Conservation (phyloP, 345 rosid genomes). For the Erysimum cheiranthoides region DNA sequence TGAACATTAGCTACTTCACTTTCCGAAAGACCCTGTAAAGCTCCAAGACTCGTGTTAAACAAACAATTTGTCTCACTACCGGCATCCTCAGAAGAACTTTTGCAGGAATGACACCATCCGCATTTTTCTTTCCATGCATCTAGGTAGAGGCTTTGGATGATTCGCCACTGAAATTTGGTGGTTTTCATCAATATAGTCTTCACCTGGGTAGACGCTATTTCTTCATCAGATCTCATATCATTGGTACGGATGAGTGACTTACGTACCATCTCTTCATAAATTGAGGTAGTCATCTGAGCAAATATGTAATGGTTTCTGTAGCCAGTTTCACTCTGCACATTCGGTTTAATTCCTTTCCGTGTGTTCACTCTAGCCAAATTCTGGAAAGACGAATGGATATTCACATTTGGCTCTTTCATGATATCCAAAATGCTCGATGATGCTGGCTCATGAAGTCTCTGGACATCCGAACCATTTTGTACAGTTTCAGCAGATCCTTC, state of each 20-base stretch:
- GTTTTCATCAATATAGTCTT: constrained; percentile 74
- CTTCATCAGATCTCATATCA: constrained; percentile 66
- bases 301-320: constrained; percentile 76
- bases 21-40: constrained; percentile 50
- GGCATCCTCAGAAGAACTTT: constrained; percentile 54
- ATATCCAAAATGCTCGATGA: constrained; percentile 50
- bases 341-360: constrained; percentile 42
- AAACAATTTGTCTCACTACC: constrained; percentile 60
- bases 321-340: constrained; percentile 48
- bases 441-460: constrained; percentile 51
- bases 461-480: constrained; percentile 53
- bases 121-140: constrained; percentile 76
- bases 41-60: constrained; percentile 63
- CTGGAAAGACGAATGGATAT: constrained; percentile 42
- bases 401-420: constrained; percentile 43
- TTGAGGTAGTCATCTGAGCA: constrained; percentile 69
- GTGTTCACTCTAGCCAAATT: constrained; percentile 43
- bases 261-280: constrained; percentile 67
- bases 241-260: constrained; percentile 57
- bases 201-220: constrained; percentile 68
- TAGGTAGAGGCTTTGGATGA: constrained; percentile 47
- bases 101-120: constrained; percentile 96
- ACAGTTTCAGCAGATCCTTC: constrained; percentile 70
- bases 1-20: constrained; percentile 53
- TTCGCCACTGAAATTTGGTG: constrained; percentile 67